Percentiles rank a stretch among this genome's conserved stretches.
Conservation (phyloP, 176 grass and related monocot species). For the Juncus effusus region DNA sequence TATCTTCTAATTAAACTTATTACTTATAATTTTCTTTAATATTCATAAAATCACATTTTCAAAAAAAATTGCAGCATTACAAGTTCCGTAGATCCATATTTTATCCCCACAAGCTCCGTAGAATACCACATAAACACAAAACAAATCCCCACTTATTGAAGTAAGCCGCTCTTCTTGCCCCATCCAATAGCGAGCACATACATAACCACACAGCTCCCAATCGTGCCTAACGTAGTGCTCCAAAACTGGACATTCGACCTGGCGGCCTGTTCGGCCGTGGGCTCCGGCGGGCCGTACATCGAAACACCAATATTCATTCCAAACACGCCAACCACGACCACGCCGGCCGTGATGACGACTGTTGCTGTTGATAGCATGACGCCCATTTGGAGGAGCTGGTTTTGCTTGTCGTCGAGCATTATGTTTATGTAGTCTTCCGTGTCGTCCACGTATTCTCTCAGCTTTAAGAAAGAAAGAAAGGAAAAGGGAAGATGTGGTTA, state of each 20-base stretch:
- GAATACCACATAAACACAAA: too few species aligned
- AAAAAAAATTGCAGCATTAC: too few species aligned
- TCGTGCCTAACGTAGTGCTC: slow-evolving; percentile 58
- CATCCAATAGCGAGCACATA: slow-evolving; percentile 63
- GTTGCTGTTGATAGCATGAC: slow-evolving; percentile 73
- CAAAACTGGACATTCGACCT: slow-evolving; percentile 57
- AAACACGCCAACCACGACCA: slow-evolving; percentile 62
- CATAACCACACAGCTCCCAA: slow-evolving; percentile 52
- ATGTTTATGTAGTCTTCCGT: slow-evolving; percentile 84
- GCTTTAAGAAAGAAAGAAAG: slow-evolving; percentile 35
- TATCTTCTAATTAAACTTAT: too few species aligned
- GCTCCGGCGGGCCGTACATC: slow-evolving; percentile 35
- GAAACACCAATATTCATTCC: slow-evolving; percentile 77
- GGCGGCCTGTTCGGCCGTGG: slow-evolving; percentile 33
- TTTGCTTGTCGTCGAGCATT: slow-evolving; percentile 87
- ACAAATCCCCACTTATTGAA: slow-evolving; percentile 41
- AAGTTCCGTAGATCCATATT: too few species aligned
- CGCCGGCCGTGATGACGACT: slow-evolving; percentile 55
- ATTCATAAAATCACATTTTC: too few species aligned
- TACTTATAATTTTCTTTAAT: too few species aligned
- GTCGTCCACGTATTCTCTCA: slow-evolving; percentile 75
- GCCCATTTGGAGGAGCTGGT: slow-evolving; percentile 79
- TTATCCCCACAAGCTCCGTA: too few species aligned
- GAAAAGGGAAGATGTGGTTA: too few species aligned
- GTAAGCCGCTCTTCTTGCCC: slow-evolving; percentile 70